phyloP scores from a whole-genome alignment of 1,284 basidiomycete species.

The Moesziomyces aphidis region DNA sequence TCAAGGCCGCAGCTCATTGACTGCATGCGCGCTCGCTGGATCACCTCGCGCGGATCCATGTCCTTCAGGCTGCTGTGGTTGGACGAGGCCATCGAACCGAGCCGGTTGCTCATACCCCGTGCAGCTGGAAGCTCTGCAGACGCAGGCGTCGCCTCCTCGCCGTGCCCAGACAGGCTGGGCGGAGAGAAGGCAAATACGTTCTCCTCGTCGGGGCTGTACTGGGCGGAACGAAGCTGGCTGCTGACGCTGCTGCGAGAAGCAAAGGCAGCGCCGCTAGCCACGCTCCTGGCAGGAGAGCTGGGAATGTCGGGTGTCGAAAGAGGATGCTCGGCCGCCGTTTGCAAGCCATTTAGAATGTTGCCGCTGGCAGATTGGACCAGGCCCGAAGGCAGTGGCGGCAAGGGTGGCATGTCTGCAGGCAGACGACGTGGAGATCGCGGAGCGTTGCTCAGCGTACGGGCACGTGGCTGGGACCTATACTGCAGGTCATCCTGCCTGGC shows the following conservation, averaged over 20 bases:
- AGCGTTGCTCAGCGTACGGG: slow-evolving; percentile 14
- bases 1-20: slow-evolving; percentile 31
- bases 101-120: not conserved
- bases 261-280: too few relatives aligned
- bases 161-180: slow-evolving; percentile 20
- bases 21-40: slow-evolving; percentile 27
- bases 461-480: not conserved
- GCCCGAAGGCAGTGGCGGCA: slow-evolving; percentile 14
- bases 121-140: not conserved
- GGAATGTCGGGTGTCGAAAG: slow-evolving; percentile 1
- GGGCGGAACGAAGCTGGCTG: not conserved
- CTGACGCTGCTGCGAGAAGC: slow-evolving; percentile 3
- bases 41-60: slow-evolving; percentile 30
- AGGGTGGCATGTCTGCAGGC: slow-evolving; percentile 10
- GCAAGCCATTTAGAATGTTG: slow-evolving; percentile 6
- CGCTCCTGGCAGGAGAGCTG: not conserved
- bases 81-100: slow-evolving; percentile 29
- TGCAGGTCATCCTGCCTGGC: slow-evolving; percentile 19
- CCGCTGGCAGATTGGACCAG: slow-evolving; percentile 1
- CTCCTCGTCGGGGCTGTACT: slow-evolving; percentile 10
- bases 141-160: slow-evolving; percentile 3
- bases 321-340: slow-evolving; percentile 19
- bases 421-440: slow-evolving; percentile 5
- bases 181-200: slow-evolving; percentile 39
- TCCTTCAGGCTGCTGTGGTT: slow-evolving; percentile 26